Base-by-base conservation (phyloP, 495 filamentous ascomycete genomes). In the Aspergillus steynii region DNA sequence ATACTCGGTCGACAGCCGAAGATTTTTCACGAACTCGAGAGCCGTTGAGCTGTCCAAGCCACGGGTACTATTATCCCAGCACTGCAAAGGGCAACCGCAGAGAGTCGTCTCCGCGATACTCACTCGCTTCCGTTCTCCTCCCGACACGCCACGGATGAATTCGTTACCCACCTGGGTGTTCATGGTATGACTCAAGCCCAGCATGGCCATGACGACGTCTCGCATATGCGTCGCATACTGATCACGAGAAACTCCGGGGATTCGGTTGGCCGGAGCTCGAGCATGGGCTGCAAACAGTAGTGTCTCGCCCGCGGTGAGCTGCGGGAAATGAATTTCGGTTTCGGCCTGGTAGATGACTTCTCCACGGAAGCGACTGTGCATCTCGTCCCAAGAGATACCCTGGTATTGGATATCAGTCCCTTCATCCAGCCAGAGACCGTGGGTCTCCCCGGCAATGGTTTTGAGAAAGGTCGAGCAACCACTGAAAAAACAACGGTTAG, bases 341-440 rank as follows among this genome's bases (percentile, higher is more conserved):
- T 93, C 91, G 32, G 90, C 88, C 48, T 88, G 89, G 68, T 92
- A 93, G 67, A 93, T 91, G 67, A 85, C 87, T 72, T 93, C 90
- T 56, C 91, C 91, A 45, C 88, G 86, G 61, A 91, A 91, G 26
- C 83, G 78, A 12, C 74, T 82, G 61, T 88, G 85, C 85, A 91
- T 89, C 61, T 72, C 65, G 12, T 73, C 63, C 70, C 68, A 70
- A 8, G 65, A 74, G 68, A 76, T 76, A 68, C 86, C 90, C 67
- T 92, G 88, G 62, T 92, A 92, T 70, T 93, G 90, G 61, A 92
- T 86, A 53, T 89, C 82, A 0, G 87, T 82, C 29, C 82, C 72
- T 34, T 85, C 72, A 51, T 87, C 87, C 15, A 91, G 73, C 64
- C 79, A 87, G 49, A 92, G 85, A 53, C 90, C 90, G 60, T 88